phyloP scores from a whole-genome alignment of 2,329 filamentous ascomycete species.

The Xylariaceae sp. region DNA sequence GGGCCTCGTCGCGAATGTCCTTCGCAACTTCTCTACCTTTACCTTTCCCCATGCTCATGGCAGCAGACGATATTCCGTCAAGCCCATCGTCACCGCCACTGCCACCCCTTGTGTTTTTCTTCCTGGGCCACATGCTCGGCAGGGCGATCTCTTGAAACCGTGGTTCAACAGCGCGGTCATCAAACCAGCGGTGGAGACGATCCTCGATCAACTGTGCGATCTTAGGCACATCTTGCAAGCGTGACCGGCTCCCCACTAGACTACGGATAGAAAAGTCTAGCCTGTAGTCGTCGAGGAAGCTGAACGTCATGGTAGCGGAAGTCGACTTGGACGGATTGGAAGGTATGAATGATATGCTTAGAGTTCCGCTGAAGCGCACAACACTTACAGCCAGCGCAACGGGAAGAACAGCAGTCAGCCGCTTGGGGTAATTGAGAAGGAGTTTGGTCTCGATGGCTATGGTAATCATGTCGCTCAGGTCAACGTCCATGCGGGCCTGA shows the following conservation, averaged over 20 bases:
- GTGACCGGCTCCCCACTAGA: constrained; percentile 72
- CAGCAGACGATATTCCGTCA: constrained; percentile 37
- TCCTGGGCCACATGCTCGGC: constrained; percentile 77
- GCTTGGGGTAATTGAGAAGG: constrained; percentile 90
- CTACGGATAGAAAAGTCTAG: constrained; percentile 79
- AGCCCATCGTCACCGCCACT: constrained; percentile 59
- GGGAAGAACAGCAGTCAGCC: constrained; percentile 80
- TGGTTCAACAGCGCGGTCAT: constrained; percentile 80
- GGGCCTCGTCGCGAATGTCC: constrained; percentile 49
- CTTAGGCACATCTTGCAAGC: constrained; percentile 81
- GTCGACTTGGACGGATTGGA: constrained; percentile 63
- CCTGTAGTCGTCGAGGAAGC: constrained; percentile 84
- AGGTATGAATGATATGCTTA: constrained; percentile 91
- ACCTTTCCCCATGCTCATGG: constrained; percentile 47
- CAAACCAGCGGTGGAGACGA: constrained; percentile 80
- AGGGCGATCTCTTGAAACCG: constrained; percentile 83
- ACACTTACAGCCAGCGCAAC: constrained; percentile 90
- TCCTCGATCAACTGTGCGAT: constrained; percentile 81
- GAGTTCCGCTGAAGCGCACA: constrained; percentile 88
- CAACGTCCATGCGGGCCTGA: constrained; percentile 95
- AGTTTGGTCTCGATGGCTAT: constrained; percentile 92
- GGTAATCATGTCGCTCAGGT: constrained; percentile 93
- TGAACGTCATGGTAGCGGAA: constrained; percentile 89
- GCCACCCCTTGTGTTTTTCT: constrained; percentile 65
- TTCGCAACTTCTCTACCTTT: constrained; percentile 52